Evolutionary conservation across 106 monocot species (phyloP).

Genomic region (Chionographis japonica): DNA sequence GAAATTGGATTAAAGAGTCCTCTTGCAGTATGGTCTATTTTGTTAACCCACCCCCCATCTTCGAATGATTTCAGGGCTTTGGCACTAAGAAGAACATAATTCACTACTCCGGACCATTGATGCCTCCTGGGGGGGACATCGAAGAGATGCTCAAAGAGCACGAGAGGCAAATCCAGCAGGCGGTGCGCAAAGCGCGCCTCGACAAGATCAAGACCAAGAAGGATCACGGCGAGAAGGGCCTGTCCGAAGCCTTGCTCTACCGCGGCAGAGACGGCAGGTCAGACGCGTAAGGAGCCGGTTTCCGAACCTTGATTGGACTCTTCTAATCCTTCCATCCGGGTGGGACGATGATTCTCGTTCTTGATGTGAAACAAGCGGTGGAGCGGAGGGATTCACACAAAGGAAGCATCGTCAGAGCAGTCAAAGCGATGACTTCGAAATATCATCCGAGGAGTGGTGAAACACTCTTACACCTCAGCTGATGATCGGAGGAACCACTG

Average conservation of each 20-base stretch:
- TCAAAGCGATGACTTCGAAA: no score
- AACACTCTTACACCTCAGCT: no score
- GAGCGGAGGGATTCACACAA: not conserved
- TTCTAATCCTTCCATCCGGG: no score
- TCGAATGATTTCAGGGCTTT: slow-evolving; percentile 16
- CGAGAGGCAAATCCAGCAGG: slow-evolving; percentile 44
- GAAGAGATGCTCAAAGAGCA: slow-evolving; percentile 53
- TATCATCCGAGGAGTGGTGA: no score
- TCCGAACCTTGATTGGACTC: no score
- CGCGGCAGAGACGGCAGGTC: not conserved
- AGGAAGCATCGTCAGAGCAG: no score
- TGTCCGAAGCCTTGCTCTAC: slow-evolving; percentile 12
- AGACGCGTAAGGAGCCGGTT: not conserved
- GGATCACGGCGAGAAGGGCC: slow-evolving; percentile 1
- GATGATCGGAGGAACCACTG: no score
- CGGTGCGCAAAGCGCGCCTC: slow-evolving; percentile 35
- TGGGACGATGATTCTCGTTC: no score
- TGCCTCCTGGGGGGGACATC: slow-evolving; percentile 32
- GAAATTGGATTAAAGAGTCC: no score
- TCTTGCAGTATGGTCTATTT: no score
- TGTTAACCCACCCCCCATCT: not conserved
- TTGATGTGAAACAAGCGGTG: not conserved
- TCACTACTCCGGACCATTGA: slow-evolving; percentile 42
- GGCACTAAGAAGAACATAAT: slow-evolving; percentile 40
- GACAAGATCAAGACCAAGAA: slow-evolving; percentile 25